Conservation (phyloP, 148 eudicot genomes). For the Spergularia bocconei region DNA sequence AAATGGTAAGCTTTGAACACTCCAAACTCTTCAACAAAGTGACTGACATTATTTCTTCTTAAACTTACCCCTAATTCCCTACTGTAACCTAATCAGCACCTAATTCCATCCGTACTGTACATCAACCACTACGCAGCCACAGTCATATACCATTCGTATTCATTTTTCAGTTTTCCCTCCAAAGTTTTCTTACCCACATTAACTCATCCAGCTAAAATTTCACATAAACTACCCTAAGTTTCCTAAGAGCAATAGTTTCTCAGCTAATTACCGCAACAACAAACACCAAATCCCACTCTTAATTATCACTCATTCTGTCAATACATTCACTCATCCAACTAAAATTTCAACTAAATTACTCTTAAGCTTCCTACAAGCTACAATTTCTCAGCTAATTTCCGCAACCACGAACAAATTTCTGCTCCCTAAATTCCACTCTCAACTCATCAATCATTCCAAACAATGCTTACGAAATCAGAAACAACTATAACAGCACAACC, state of each 20-base stretch:
- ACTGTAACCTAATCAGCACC: no score
- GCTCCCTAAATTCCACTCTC: not conserved
- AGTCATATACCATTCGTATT: no score
- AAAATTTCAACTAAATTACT: not conserved
- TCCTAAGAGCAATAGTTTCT: not conserved
- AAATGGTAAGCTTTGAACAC: not conserved
- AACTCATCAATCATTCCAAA: not conserved
- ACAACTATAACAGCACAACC: constrained; percentile 4
- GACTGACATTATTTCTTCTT: no score
- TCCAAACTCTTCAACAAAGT: not conserved
- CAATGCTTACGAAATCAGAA: not conserved
- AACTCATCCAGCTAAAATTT: not conserved
- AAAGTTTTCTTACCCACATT: not conserved
- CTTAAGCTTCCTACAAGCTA: not conserved
- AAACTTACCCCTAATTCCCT: no score
- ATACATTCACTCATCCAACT: constrained; percentile 1
- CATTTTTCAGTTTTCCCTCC: no score
- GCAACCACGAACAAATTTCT: not conserved
- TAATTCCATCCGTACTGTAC: no score
- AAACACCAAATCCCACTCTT: not conserved
- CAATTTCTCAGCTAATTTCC: not conserved
- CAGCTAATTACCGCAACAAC: not conserved
- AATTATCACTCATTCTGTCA: not conserved
- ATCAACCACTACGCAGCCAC: no score
- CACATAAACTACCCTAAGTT: no score